Percentiles rank a stretch among this genome's conserved stretches.
Conservation (phyloP, 225 moss, liverwort and hornwort genomes). For the Pseudisothecium myosuroides region DNA sequence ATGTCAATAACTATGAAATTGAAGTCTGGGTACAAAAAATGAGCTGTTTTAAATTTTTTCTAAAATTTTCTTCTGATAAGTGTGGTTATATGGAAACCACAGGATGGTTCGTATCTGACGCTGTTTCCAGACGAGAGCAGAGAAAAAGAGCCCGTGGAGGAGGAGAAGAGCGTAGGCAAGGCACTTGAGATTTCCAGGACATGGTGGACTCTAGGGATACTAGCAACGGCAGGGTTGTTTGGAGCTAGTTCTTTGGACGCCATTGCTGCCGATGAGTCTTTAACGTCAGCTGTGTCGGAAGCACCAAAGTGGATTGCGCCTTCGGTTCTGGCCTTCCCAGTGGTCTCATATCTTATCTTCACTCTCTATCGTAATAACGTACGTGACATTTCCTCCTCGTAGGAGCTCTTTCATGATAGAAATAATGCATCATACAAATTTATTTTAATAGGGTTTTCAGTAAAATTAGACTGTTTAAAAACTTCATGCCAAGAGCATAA, state of each 20-base stretch:
- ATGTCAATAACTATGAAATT: not conserved
- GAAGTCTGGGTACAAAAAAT: not conserved
- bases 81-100: not conserved
- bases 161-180: not conserved
- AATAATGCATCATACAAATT: not conserved
- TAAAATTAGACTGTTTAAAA: not conserved
- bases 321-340: conserved; percentile 66
- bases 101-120: conserved; percentile 7
- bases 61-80: not conserved
- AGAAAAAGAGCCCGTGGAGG: not conserved
- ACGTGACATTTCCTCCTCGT: not conserved
- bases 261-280: conserved; percentile 18
- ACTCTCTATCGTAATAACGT: conserved; percentile 60
- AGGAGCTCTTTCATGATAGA: not conserved
- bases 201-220: conserved; percentile 32
- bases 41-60: no score
- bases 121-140: not conserved
- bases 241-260: conserved; percentile 3
- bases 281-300: conserved; percentile 14
- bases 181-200: conserved; percentile 13
- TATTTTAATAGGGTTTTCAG: no score
- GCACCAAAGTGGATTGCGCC: conserved; percentile 76
- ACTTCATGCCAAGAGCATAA: not conserved
- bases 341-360: conserved; percentile 67
- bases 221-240: conserved; percentile 21